Base-by-base conservation (phyloP, 176 grass and related monocot genomes). In the Cymbopogon citratus region DNA sequence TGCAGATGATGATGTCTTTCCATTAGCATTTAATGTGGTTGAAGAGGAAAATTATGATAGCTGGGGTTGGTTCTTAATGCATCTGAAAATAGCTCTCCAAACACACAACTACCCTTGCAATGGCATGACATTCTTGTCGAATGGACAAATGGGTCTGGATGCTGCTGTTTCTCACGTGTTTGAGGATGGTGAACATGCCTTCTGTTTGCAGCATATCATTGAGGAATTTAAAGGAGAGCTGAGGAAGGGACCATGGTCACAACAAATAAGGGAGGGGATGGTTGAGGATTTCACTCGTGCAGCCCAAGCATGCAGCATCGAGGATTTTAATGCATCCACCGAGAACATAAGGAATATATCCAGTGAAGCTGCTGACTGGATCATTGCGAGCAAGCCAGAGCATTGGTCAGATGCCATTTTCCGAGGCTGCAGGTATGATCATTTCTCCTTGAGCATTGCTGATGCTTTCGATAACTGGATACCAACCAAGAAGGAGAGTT, bases 351-450 rank as follows among this genome's bases (percentile, higher is more conserved):
- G 92, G 66, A 94, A 86, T 56, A 81, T 94, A 83, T 98, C 95
- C 52, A 66, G 76, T 77, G 92, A 98, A 83, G 92, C 90, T 86
- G 95, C 90, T 48, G 90, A 93, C 21, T 94, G 95, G 95, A 75
- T 94, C 78, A 85, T 98, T 71, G 83, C 88, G 57, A 94, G 88
- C 57, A 94, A 92, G 72, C 95, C 92, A 75, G 95, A 94, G 76
- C 87, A 94, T 71, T 98, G 95, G 95, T 98, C 95, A 48, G 95
- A 98, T 70, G 85, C 92, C 46, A 64, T 98, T 81, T 98, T 98
- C 81, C 83, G 54, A 60, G 90, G 90, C 35, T 90, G 81, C 19
- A 75, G 95, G 70, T 98, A 91, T 87, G 95, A 93, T 44, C 90
- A 98, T 91, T 92, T 91, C 75, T 98, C 92, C 35, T 84, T 70